Evolutionary conservation across 768 basidiomycete species (phyloP).

Genomic region (Austroboletus eburneus): DNA sequence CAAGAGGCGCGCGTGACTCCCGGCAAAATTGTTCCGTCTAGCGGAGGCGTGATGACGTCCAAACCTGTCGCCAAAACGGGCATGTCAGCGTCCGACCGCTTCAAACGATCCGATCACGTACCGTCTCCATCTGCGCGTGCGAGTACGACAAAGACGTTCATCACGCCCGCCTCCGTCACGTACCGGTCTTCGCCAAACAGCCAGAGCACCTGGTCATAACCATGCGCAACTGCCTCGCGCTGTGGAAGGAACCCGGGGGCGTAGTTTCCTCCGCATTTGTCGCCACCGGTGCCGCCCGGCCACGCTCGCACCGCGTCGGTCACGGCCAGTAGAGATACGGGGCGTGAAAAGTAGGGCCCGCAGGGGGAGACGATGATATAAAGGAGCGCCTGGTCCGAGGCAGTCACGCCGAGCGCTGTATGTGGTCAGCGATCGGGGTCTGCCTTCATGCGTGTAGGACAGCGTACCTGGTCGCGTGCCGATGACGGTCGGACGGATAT

Average conservation of each 20-base stretch:
- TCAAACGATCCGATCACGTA: slow-evolving; percentile 25
- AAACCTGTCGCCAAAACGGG: slow-evolving; percentile 27
- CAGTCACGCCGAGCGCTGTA: slow-evolving; percentile 62
- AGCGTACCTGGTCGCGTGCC: slow-evolving; percentile 38
- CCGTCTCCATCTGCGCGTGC: slow-evolving; percentile 51
- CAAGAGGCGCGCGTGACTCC: slow-evolving; percentile 89
- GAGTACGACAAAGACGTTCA: slow-evolving; percentile 78
- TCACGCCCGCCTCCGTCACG: slow-evolving; percentile 63
- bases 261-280: slow-evolving; percentile 67
- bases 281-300: slow-evolving; percentile 69
- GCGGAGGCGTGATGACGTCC: slow-evolving; percentile 83
- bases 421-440: no score
- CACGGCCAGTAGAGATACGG: slow-evolving; percentile 56
- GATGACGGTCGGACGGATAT: slow-evolving; percentile 79
- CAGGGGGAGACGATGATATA: slow-evolving; percentile 75
- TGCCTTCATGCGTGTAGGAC: no score
- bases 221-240: slow-evolving; percentile 55
- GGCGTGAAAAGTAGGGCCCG: slow-evolving; percentile 52
- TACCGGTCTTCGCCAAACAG: slow-evolving; percentile 56
- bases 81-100: slow-evolving; percentile 4
- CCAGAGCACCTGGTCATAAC: slow-evolving; percentile 81
- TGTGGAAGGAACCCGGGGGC: slow-evolving; percentile 61
- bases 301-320: slow-evolving; percentile 75
- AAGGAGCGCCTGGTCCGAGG: slow-evolving; percentile 76
- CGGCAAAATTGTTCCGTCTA: slow-evolving; percentile 90